Base-by-base conservation (phyloP, 306 rosid genomes). In the Rubus parviflorus region DNA sequence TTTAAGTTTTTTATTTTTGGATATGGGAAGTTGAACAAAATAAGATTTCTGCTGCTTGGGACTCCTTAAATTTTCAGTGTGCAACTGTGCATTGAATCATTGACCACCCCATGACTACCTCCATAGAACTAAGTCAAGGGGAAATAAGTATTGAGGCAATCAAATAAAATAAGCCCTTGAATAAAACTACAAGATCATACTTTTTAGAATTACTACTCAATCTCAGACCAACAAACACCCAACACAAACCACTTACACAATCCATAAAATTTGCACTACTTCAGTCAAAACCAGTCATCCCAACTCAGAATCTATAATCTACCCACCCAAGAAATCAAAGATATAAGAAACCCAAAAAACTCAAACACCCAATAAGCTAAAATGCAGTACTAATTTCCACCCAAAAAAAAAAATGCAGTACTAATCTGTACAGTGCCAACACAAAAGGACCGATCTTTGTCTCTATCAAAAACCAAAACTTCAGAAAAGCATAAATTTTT, bases 311-410 rank as follows among this genome's bases (percentile, higher is more conserved):
- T 8, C 41, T 4, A 58, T 9, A 10, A 68, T 20, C 51, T 75
- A 25, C 69, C 72, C 63, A 54, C 43, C 0, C 47, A 73, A 65
- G 13, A 60, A 62, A 75, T 60, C 23, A 68, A 22, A 61, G 1
- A 43, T n/a, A 37, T 8, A 48, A 15, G n/a, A 12, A 62, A 62
- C 11, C 47, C 45, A 72, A 75, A 25, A 61, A 81, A 74, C 62
- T 35, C 48, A 51, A 53, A 66, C 38, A 14, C 76, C 79, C 76
- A 82, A 69, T 13, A 65, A 73, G 56, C 72, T 7, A 75, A 75
- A 75, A 45, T 64, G 42, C n/a, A 62, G 14, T 37, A 40, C 51
- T 15, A 48, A 51, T 58, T 53, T 20, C 30, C 30, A 62, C 11
- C 47, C 43, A 72, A 75, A 25, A 61, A 81, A 81, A 73, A 75